phyloP scores from a whole-genome alignment of 805 yeast genomes.

The Pichia scutulata region DNA sequence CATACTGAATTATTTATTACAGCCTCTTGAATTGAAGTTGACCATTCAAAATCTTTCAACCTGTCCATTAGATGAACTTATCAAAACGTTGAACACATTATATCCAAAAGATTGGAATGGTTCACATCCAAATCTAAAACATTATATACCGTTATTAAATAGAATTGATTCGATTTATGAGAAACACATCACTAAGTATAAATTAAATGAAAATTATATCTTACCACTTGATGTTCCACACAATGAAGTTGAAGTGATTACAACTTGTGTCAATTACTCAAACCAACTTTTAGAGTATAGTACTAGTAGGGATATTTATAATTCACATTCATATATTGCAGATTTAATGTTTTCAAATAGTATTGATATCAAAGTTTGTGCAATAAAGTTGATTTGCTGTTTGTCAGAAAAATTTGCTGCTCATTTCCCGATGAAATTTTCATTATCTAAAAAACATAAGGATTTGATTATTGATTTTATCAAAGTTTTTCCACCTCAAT shows the following conservation, averaged over 20 bases:
- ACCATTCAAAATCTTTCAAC: slow-evolving; percentile 13
- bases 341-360: slow-evolving; percentile 53
- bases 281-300: slow-evolving; percentile 60
- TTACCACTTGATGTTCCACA: slow-evolving; percentile 37
- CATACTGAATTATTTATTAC: neutral
- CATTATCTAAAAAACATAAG: slow-evolving; percentile 38
- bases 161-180: slow-evolving; percentile 65
- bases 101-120: slow-evolving; percentile 26
- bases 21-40: slow-evolving; percentile 16
- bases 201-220: slow-evolving; percentile 38
- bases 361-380: slow-evolving; percentile 48
- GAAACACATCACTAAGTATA: slow-evolving; percentile 44
- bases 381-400: slow-evolving; percentile 45
- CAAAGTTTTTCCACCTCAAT: slow-evolving; percentile 33
- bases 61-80: slow-evolving; percentile 18
- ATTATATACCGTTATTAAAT: slow-evolving; percentile 73
- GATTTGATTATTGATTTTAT: slow-evolving; percentile 42
- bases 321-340: slow-evolving; percentile 56
- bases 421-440: slow-evolving; percentile 33
- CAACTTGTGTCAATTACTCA: slow-evolving; percentile 54
- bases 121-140: slow-evolving; percentile 43
- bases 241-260: slow-evolving; percentile 40
- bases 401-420: slow-evolving; percentile 55
- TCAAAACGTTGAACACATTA: slow-evolving; percentile 13
- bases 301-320: slow-evolving; percentile 56